These are phyloP conservation scores for Penicillium dipodomyicola DNA, from an alignment of 495 filamentous ascomycete genomes.

Conservation along the genomic window DNA sequence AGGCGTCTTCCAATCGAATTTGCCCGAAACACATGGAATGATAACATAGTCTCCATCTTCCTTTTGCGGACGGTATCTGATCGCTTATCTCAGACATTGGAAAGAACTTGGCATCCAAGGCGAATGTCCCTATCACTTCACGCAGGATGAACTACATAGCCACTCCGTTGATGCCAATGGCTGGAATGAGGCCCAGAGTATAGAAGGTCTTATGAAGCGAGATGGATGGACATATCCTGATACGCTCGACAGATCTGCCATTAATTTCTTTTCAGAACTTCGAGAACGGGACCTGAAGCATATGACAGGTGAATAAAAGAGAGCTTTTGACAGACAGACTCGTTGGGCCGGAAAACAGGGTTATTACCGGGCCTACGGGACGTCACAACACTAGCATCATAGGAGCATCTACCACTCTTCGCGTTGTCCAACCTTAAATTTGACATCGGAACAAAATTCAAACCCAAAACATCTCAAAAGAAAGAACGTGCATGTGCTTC, in stretches of 20 bases:
- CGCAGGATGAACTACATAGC: conserved; percentile 27
- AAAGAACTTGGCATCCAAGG: conserved; percentile 23
- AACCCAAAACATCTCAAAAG: neutral
- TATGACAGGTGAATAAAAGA: conserved; percentile 22
- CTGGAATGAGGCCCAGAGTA: conserved; percentile 35
- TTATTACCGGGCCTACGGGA: neutral
- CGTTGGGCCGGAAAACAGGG: conserved; percentile 16
- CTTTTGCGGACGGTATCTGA: conserved; percentile 2
- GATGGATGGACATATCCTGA: conserved; percentile 39
- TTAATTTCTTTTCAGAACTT: conserved; percentile 27
- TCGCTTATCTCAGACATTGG: conserved; percentile 25
- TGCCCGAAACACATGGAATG: conserved; percentile 36
- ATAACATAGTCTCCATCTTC: conserved; percentile 31
- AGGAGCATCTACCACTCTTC: neutral
- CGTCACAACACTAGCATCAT: neutral
- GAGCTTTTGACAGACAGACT: conserved; percentile 23
- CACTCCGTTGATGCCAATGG: conserved; percentile 32
- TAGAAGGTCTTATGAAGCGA: conserved; percentile 32
- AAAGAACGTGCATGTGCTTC: neutral
- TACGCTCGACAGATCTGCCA: conserved; percentile 29
- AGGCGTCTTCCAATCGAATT: conserved; percentile 26
- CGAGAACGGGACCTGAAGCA: conserved; percentile 17
- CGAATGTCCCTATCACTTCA: conserved; percentile 34
- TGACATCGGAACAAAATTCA: neutral
- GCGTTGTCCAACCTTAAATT: neutral